Conservation (phyloP, 106 monocot genomes). For the Hemerocallis citrina region DNA sequence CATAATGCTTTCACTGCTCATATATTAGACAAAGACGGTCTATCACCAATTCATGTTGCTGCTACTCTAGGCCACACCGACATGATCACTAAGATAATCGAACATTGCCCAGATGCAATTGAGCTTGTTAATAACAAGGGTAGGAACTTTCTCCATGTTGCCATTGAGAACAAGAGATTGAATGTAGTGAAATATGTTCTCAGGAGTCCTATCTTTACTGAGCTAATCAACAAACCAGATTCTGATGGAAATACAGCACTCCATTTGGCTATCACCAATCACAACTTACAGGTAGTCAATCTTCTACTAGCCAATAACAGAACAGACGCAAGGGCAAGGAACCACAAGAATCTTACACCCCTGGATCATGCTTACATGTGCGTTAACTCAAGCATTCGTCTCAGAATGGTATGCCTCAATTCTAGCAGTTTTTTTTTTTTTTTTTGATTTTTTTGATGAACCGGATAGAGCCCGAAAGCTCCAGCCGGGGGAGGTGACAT, state of each 20-base stretch:
- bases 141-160: constrained; percentile 43
- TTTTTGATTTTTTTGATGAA: too few species aligned
- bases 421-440: too few species aligned
- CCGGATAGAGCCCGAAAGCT: too few species aligned
- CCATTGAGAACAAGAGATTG: constrained; percentile 16
- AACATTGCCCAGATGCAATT: constrained; percentile 19
- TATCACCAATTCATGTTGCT: constrained; percentile 38
- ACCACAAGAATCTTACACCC: constrained; percentile 10
- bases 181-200: constrained; percentile 18
- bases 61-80: constrained; percentile 23
- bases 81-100: constrained; percentile 11
- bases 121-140: constrained; percentile 24
- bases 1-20: constrained; percentile 13
- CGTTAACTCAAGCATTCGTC: constrained; percentile 8
- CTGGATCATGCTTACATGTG: constrained; percentile 13
- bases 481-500: too few species aligned
- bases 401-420: constrained; percentile 8
- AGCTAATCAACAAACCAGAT: constrained; percentile 9
- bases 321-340: not conserved
- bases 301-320: not conserved
- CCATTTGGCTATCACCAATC: constrained; percentile 7
- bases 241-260: constrained; percentile 21
- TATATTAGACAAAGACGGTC: constrained; percentile 19
- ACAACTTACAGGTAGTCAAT: not conserved
- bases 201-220: not conserved